phyloP scores from a whole-genome alignment of 2,329 filamentous ascomycete genomes.

The Fusarium illudens region DNA sequence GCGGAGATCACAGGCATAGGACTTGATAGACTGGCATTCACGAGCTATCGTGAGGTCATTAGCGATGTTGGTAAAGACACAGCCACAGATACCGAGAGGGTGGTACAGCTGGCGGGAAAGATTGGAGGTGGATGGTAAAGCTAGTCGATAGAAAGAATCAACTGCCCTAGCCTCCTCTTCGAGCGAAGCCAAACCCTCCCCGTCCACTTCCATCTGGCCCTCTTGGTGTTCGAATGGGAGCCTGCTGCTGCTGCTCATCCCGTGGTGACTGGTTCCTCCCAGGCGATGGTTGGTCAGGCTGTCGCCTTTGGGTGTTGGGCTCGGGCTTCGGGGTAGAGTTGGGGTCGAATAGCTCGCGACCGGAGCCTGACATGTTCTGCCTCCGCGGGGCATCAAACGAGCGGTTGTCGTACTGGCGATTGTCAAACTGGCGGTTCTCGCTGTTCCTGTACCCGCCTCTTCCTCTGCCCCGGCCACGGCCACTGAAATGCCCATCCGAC shows the following conservation, averaged over 20 bases:
- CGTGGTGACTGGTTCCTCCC: constrained; percentile 55
- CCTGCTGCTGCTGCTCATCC: constrained; percentile 67
- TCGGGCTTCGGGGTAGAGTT: constrained; percentile 72
- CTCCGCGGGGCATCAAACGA: constrained; percentile 44
- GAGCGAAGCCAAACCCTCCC: constrained; percentile 79
- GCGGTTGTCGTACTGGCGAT: constrained; percentile 44
- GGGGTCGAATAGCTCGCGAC: constrained; percentile 80
- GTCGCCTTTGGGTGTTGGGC: constrained; percentile 56
- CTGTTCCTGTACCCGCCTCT: constrained; percentile 48
- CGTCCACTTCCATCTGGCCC: constrained; percentile 81
- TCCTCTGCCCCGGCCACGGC: constrained; percentile 58
- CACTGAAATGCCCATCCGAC: constrained; percentile 45
- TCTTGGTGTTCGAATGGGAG: constrained; percentile 76
- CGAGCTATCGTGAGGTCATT: constrained; percentile 89
- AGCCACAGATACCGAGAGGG: constrained; percentile 76
- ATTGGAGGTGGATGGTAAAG: constrained; percentile 91
- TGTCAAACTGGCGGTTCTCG: constrained; percentile 45
- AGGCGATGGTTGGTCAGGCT: constrained; percentile 48
- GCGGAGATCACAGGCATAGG: constrained; percentile 73
- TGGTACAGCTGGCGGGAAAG: constrained; percentile 88
- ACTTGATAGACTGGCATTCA: constrained; percentile 78
- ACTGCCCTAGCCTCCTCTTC: constrained; percentile 61
- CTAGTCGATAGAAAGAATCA: constrained; percentile 45
- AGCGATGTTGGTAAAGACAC: constrained; percentile 90
- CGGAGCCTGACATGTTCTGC: constrained; percentile 43